Percentiles rank a stretch among this genome's conserved stretches.
phyloP scores from a whole-genome alignment of 140 eudicot genomes.

The Cichorium intybus region DNA sequence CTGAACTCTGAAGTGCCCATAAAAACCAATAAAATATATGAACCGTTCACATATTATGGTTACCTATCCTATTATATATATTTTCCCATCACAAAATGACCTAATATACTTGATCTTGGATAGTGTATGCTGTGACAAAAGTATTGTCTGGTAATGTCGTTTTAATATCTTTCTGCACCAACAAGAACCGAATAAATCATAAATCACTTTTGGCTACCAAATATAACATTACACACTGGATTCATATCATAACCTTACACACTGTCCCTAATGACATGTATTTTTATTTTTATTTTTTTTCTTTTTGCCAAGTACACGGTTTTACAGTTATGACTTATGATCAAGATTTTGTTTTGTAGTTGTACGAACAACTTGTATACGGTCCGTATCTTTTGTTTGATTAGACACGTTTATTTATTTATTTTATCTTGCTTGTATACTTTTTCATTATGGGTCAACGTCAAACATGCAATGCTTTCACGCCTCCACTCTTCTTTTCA shows the following conservation, averaged over 20 bases:
- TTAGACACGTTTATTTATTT: background rate
- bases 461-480: conserved; percentile 27
- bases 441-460: conserved; percentile 12
- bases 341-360: background rate
- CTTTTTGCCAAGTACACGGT: background rate
- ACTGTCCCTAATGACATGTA: too few relatives aligned
- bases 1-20: too few relatives aligned
- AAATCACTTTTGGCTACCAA: too few relatives aligned
- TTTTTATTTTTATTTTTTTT: too few relatives aligned
- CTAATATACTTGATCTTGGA: background rate
- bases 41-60: too few relatives aligned
- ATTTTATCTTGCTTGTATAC: background rate
- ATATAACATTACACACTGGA: too few relatives aligned
- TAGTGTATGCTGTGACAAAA: background rate
- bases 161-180: too few relatives aligned
- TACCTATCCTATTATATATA: too few relatives aligned
- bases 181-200: too few relatives aligned
- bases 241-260: too few relatives aligned
- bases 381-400: conserved; percentile 23
- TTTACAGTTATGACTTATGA: background rate
- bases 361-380: conserved; percentile 24
- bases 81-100: background rate
- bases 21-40: too few relatives aligned
- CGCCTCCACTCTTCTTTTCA: conserved; percentile 16
- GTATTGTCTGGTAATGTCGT: background rate